A percentile compares a stretch with the other conserved stretches of the same genome.
Conservation (phyloP, 2,329 filamentous ascomycete genomes). For the Xylariomycetidae sp. region DNA sequence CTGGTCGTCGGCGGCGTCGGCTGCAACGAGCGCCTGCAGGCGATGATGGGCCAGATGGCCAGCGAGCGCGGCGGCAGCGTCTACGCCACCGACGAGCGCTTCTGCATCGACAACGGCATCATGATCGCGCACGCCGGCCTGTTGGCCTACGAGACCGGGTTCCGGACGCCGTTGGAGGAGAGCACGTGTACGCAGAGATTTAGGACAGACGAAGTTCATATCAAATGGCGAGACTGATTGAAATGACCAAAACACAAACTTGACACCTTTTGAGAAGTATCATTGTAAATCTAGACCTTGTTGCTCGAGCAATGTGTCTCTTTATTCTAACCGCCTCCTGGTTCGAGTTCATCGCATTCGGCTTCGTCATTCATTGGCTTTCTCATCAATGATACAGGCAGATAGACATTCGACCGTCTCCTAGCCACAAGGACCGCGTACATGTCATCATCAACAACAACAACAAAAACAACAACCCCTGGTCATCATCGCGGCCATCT, state of each 20-base stretch:
- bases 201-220: conserved; percentile 74
- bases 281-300: neutral
- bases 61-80: conserved; percentile 81
- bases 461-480: no score
- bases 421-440: no score
- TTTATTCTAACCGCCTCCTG: no score
- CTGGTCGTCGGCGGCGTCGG: conserved; percentile 94
- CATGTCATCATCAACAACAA: no score
- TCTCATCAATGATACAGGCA: no score
- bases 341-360: no score
- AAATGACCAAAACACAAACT: neutral
- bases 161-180: conserved; percentile 70
- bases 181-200: conserved; percentile 83
- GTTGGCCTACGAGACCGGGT: conserved; percentile 77
- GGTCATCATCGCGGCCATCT: no score
- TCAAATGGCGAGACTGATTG: conserved; percentile 72
- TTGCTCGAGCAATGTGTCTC: no score
- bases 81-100: conserved; percentile 92
- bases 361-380: no score
- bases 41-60: conserved; percentile 99
- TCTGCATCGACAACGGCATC: conserved; percentile 98
- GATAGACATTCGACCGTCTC: no score
- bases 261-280: no score
- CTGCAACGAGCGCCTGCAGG: conserved; percentile 87
- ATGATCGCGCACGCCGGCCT: conserved; percentile 98